Percentiles rank a stretch among this genome's conserved stretches.
These are phyloP conservation scores for Zopfia rhizophila DNA, from an alignment of 2,329 filamentous ascomycete genomes.

Conservation along the genomic window DNA sequence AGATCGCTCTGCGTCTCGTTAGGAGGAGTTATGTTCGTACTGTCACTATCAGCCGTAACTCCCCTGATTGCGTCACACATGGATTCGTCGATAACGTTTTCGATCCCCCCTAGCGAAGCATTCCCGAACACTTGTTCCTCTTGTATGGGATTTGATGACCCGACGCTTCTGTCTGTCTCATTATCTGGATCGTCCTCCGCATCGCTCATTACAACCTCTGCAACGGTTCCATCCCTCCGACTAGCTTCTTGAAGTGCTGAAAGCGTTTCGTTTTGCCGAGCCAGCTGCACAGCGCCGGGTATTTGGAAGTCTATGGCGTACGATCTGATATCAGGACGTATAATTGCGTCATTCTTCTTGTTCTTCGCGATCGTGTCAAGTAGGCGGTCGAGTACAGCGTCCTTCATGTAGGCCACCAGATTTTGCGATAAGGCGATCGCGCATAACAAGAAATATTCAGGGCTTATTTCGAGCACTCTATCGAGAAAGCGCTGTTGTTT, in stretches of 20 bases:
- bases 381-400: conserved; percentile 1
- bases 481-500: conserved; percentile 4
- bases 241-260: too few species aligned
- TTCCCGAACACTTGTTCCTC: too few species aligned
- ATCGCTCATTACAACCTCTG: too few species aligned
- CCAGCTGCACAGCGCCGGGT: too few species aligned
- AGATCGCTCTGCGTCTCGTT: too few species aligned
- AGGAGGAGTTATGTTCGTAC: not conserved
- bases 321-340: not conserved
- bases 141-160: too few species aligned
- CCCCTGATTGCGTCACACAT: conserved; percentile 3
- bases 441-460: conserved; percentile 1
- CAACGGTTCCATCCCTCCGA: too few species aligned
- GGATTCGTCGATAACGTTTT: not conserved
- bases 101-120: too few species aligned
- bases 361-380: not conserved
- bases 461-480: not conserved
- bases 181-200: too few species aligned
- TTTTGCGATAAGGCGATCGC: conserved; percentile 2
- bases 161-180: too few species aligned
- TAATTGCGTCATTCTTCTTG: conserved; percentile 1
- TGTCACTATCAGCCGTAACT: conserved; percentile 2
- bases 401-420: not conserved
- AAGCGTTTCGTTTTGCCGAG: too few species aligned
- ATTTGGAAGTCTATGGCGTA: not conserved